Evolutionary conservation across 805 yeast genomes (phyloP), one percentile per base, ranked within the genome.

Genomic region (Clavispora vitiphila): DNA sequence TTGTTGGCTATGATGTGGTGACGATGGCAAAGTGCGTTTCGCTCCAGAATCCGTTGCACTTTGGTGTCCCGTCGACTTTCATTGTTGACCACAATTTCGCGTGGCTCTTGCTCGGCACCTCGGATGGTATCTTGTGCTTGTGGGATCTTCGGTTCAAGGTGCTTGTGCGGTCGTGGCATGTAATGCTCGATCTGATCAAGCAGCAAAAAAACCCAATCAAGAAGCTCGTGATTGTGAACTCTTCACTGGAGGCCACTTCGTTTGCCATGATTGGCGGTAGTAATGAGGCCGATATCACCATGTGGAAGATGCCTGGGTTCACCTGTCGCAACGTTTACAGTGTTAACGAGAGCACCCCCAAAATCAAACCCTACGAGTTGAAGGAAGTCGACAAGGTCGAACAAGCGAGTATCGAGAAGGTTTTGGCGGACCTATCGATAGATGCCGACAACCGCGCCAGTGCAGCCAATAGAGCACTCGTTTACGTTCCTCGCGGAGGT

Each of bases 141-240:
- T 89, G 96, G 95, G 96, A 89, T 58, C 49, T 86, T 26, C 67
- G 95, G 40, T 86, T 88, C 57, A 71, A 71, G 26, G 44, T 83
- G 0, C 64, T 75, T 32, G 64, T 87, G 26, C 80, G 76, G 46
- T 67, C 82, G 1, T 84, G 88, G 80, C 73, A 74, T 8, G 71
- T 87, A 35, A 74, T 71, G 31, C 65, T 68, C 11, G 69, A 70
- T 4, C 40, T 35, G 35, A 14, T 25, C 8, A 34, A 23, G 2
- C 32, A 27, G 4, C 43, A 40, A 18, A 61, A 56, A 18, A 76
- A 83, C 1, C 45, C 32, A 10, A 79, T 88, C 8, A 64, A 66
- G 8, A 60, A 71, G 22, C 54, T 88, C 8, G 56, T 55, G 8
- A 47, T 66, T 3, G 66, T 78, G 25, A 22, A n/a, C 8, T n/a